A percentile compares a stretch with the other conserved stretches of the same genome.
Conservation (phyloP, 768 basidiomycete species). For the Crepidotus variabilis region DNA sequence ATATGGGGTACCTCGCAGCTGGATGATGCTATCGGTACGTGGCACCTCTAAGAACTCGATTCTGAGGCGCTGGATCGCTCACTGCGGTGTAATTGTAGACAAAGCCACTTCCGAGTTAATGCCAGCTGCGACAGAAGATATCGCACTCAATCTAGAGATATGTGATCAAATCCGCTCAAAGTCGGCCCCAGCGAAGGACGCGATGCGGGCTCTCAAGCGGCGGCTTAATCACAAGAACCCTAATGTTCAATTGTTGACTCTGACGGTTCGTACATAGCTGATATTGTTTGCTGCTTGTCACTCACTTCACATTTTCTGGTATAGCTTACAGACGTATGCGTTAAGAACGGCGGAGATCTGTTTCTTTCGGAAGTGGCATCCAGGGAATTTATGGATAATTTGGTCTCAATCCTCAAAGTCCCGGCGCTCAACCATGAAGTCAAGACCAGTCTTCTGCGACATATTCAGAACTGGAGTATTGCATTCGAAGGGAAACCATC, state of each 20-base stretch:
- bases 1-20: slow-evolving; percentile 82
- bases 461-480: slow-evolving; percentile 92
- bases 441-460: slow-evolving; percentile 69
- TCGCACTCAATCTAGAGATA: slow-evolving; percentile 91
- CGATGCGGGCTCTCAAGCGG: slow-evolving; percentile 85
- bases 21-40: slow-evolving; percentile 72
- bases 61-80: slow-evolving; percentile 19
- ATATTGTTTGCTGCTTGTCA: slow-evolving; percentile 1
- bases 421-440: slow-evolving; percentile 77
- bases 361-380: slow-evolving; percentile 84
- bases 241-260: slow-evolving; percentile 87
- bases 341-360: slow-evolving; percentile 96
- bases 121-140: slow-evolving; percentile 82
- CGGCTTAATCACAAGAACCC: slow-evolving; percentile 93
- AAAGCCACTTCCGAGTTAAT: slow-evolving; percentile 91
- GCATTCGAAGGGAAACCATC: slow-evolving; percentile 80
- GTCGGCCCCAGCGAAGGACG: slow-evolving; percentile 77
- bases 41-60: neutral
- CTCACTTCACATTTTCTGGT: neutral
- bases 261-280: slow-evolving; percentile 58
- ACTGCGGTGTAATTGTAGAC: slow-evolving; percentile 44
- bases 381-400: slow-evolving; percentile 90
- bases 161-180: slow-evolving; percentile 96
- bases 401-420: slow-evolving; percentile 83
- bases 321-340: slow-evolving; percentile 84